A percentile compares a stretch with the other conserved stretches of the same genome.
phyloP scores from a whole-genome alignment of 1,139 yeast species.

The Debaryomycetaceae sp. region DNA sequence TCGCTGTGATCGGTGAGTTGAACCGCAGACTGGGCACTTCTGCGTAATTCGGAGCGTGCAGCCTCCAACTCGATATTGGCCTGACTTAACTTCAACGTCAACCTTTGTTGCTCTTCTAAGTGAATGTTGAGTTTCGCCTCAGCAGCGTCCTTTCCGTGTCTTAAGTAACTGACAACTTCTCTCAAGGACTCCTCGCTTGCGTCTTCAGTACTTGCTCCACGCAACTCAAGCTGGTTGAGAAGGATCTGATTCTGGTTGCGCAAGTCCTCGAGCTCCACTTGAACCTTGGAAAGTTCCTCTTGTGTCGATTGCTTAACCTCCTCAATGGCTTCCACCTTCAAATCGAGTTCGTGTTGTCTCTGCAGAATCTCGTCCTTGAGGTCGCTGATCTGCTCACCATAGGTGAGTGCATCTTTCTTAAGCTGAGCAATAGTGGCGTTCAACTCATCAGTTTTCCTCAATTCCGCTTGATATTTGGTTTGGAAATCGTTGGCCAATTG shows the following conservation, averaged over 20 bases:
- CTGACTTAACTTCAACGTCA: slow-evolving; percentile 39
- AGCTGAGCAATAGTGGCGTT: slow-evolving; percentile 39
- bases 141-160: slow-evolving; percentile 73
- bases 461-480: slow-evolving; percentile 54
- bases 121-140: slow-evolving; percentile 54
- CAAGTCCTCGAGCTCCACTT: slow-evolving; percentile 50
- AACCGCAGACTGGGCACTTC: slow-evolving; percentile 28
- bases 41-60: slow-evolving; percentile 40
- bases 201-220: slow-evolving; percentile 10
- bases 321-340: slow-evolving; percentile 22
- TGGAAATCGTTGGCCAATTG: slow-evolving; percentile 47
- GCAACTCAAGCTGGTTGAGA: slow-evolving; percentile 63
- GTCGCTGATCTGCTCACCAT: slow-evolving; percentile 31
- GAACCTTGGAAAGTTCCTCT: slow-evolving; percentile 48
- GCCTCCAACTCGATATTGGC: slow-evolving; percentile 40
- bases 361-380: slow-evolving; percentile 23
- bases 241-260: slow-evolving; percentile 63
- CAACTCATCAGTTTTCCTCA: slow-evolving; percentile 54
- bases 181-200: slow-evolving; percentile 23
- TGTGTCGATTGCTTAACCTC: slow-evolving; percentile 34
- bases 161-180: slow-evolving; percentile 58
- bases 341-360: slow-evolving; percentile 16
- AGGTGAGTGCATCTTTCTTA: slow-evolving; percentile 37
- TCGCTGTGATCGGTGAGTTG: slow-evolving; percentile 36
- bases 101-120: slow-evolving; percentile 44